These are phyloP conservation scores for Coemansia sp. DNA, from an alignment of 192 early-diverging fungal genomes.

Conservation along the genomic window DNA sequence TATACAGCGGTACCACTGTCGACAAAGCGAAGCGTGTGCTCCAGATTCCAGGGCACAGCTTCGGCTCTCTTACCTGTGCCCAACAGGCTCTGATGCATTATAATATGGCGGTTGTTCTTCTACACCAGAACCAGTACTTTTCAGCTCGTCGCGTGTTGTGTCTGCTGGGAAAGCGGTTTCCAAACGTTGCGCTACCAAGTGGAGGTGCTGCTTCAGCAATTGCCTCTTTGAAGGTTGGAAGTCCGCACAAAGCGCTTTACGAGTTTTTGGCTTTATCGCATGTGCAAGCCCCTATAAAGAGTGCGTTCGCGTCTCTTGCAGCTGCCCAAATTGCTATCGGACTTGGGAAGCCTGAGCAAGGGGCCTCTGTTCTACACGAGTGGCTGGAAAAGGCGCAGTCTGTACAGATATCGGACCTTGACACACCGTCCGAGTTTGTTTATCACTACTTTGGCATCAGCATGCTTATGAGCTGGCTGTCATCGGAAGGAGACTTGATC, in stretches of 20 bases:
- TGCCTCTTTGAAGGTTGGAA: constrained; percentile 23
- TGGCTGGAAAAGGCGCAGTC: constrained; percentile 33
- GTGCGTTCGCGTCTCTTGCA: constrained; percentile 22
- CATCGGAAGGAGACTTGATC: background rate
- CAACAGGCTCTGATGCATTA: constrained; percentile 41
- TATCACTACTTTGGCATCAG: constrained; percentile 44
- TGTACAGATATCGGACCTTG: constrained; percentile 10
- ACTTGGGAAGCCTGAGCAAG: constrained; percentile 25
- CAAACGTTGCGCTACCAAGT: constrained; percentile 4
- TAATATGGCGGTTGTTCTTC: constrained; percentile 44
- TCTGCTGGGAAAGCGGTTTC: constrained; percentile 13
- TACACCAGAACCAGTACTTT: constrained; percentile 23
- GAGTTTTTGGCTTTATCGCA: constrained; percentile 29
- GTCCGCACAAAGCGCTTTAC: constrained; percentile 21
- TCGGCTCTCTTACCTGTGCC: constrained; percentile 18
- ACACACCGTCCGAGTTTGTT: constrained; percentile 18
- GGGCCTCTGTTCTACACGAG: constrained; percentile 13
- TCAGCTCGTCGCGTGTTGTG: constrained; percentile 31
- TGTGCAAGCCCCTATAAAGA: constrained; percentile 6
- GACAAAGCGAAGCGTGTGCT: constrained; percentile 22
- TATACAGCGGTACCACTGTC: background rate
- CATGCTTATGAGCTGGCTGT: constrained; percentile 25
- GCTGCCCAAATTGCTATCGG: constrained; percentile 37
- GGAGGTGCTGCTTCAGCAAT: constrained; percentile 32
- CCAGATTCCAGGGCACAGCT: constrained; percentile 23